These are phyloP conservation scores for Ogataea glucozyma DNA, from an alignment of 805 yeast species.

Conservation along the genomic window DNA sequence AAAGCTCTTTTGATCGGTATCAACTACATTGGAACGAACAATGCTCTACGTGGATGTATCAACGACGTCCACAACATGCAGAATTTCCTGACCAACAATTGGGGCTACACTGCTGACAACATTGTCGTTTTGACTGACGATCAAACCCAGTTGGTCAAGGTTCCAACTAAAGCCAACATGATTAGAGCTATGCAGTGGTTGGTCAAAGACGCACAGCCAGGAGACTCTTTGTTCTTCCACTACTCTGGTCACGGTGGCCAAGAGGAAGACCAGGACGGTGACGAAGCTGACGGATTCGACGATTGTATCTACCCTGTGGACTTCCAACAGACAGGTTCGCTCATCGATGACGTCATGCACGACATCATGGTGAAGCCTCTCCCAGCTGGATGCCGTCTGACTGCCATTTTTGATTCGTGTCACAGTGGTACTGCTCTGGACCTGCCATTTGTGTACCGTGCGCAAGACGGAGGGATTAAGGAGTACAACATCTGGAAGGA, in stretches of 20 bases:
- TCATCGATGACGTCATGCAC: constrained; percentile 76
- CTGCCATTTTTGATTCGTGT: constrained; percentile 82
- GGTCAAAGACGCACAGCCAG: constrained; percentile 68
- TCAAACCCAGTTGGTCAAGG: constrained; percentile 41
- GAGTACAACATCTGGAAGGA: constrained; percentile 79
- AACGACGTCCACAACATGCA: constrained; percentile 67
- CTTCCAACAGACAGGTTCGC: constrained; percentile 63
- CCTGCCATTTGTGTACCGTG: constrained; percentile 69
- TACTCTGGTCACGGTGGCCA: constrained; percentile 89
- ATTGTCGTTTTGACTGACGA: constrained; percentile 65
- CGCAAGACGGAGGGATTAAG: constrained; percentile 80
- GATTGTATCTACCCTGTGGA: constrained; percentile 41
- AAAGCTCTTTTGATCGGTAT: constrained; percentile 80
- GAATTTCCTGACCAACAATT: constrained; percentile 33
- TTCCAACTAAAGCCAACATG: constrained; percentile 72
- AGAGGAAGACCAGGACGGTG: constrained; percentile 52
- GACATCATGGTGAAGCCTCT: constrained; percentile 67
- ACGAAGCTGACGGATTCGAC: constrained; percentile 38
- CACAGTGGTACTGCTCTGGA: constrained; percentile 85
- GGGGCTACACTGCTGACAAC: constrained; percentile 54
- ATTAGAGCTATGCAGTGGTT: constrained; percentile 82
- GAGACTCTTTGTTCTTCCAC: constrained; percentile 79
- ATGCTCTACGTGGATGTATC: constrained; percentile 73
- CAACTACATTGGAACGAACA: constrained; percentile 68
- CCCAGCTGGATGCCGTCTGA: constrained; percentile 71